These are phyloP conservation scores for Cairneyella variabilis DNA, from an alignment of 495 filamentous ascomycete genomes.

Conservation along the genomic window DNA sequence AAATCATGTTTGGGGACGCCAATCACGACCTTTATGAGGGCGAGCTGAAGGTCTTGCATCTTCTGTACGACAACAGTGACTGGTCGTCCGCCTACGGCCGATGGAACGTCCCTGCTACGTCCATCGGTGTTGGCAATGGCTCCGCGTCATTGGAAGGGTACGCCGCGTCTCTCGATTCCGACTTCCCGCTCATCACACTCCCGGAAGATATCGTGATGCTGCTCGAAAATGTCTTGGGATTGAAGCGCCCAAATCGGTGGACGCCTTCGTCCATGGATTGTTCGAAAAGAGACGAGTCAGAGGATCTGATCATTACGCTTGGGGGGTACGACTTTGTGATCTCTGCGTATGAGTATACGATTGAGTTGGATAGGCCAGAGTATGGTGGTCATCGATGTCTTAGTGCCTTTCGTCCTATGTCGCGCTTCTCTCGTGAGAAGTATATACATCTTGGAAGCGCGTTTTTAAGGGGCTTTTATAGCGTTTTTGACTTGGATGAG, in stretches of 20 bases:
- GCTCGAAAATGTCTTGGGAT: not conserved
- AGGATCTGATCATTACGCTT: conserved; percentile 1
- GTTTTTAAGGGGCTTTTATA: conserved; percentile 9
- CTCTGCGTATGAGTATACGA: conserved; percentile 2
- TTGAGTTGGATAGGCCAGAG: not conserved
- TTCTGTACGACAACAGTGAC: not conserved
- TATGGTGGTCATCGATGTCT: not conserved
- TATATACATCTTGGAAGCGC: not conserved
- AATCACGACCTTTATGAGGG: conserved; percentile 7
- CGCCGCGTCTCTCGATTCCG: not conserved
- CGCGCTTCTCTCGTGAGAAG: not conserved
- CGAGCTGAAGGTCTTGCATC: conserved; percentile 1
- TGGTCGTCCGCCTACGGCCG: not conserved
- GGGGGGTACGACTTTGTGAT: conserved; percentile 7
- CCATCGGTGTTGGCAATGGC: not conserved
- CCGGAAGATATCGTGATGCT: not conserved
- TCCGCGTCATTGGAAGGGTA: not conserved
- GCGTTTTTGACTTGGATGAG: conserved; percentile 12
- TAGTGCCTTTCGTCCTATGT: not conserved
- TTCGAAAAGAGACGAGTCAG: not conserved
- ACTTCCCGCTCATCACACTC: conserved; percentile 1
- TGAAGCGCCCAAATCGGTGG: not conserved
- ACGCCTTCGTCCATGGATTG: not conserved
- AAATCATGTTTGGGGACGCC: conserved; percentile 5
- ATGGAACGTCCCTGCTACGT: not conserved